Evolutionary conservation across 441 rosid species (phyloP), one percentile per base, ranked within the genome.

Genomic region (Omphalea diandra): DNA sequence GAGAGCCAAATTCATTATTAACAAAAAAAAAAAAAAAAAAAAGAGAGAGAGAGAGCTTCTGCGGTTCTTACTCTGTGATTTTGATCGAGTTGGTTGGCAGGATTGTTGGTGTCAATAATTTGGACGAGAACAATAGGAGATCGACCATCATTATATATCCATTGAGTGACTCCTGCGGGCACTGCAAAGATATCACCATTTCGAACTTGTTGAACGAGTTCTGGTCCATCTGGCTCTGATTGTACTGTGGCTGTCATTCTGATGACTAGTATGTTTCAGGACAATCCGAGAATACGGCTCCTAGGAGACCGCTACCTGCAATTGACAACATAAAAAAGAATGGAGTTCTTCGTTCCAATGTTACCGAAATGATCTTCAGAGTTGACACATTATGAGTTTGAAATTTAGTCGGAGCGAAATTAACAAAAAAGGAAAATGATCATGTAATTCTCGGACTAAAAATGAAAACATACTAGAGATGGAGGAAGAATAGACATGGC

Each of bases 121-220:
- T 52, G 36, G 57, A 90, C 75, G 10, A 83, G 76, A 32, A 89
- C 55, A 55, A 93, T 81, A 11, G 85, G 88, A 10, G 73, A 33
- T 27, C 80, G 67, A 35, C 85, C 94, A 11, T 88, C 77, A 71
- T 91, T 91, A 82, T 87, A 89, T 72, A 69, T 31, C 96, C 96
- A 93, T 14, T 87, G 83, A 55, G 88, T 80, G 0, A 83, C 84
- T 41, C 98, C 96, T 0, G 83, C 65, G 0, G 91, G 89, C 36
- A 79, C 11, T 27, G 80, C 91, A 1, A 89, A 3, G 31, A 87
- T 24, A 20, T 93, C 91, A 1, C 96, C 98, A 24, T 67, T 69
- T 7, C 87, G 75, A 76, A 88, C 69, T 46, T 77, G 80, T 46
- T 79, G 80, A 58, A 86, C 79, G 89, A 93, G 81, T 90, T 90